Conservation (phyloP, 805 yeast species). For the Suhomyces tanzawaensis region DNA sequence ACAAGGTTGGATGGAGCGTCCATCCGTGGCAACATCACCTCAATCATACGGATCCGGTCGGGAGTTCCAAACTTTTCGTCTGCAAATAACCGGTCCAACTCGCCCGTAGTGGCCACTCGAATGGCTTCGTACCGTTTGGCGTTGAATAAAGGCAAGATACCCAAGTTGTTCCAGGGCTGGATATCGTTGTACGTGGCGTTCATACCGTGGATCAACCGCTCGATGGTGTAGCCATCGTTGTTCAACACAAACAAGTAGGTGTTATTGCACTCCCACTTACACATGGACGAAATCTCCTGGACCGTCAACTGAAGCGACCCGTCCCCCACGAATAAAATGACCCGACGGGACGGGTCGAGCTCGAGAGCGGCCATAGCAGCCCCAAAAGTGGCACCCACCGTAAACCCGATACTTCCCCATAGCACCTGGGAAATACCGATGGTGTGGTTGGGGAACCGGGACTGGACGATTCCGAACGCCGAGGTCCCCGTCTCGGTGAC, state of each 20-base stretch:
- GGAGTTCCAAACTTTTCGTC: constrained; percentile 13
- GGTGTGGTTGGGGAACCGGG: constrained; percentile 27
- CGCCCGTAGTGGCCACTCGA: constrained; percentile 15
- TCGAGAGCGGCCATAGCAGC: constrained; percentile 36
- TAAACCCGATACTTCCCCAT: constrained; percentile 37
- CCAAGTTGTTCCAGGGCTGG: constrained; percentile 20
- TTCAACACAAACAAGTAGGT: constrained; percentile 19
- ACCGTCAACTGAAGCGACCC: constrained; percentile 24
- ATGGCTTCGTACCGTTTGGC: constrained; percentile 17
- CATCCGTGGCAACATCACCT: constrained; percentile 19
- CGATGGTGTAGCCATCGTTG: constrained; percentile 23
- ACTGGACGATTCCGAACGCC: constrained; percentile 34
- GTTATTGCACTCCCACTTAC: constrained; percentile 11
- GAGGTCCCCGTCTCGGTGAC: constrained; percentile 38
- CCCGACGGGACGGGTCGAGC: constrained; percentile 23
- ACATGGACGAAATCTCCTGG: constrained; percentile 22
- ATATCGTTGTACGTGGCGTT: constrained; percentile 19
- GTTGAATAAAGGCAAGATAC: constrained; percentile 14
- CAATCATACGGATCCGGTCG: constrained; percentile 18
- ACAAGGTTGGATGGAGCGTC: constrained; percentile 21
- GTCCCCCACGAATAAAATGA: constrained; percentile 21
- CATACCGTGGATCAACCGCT: constrained; percentile 20
- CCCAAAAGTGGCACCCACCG: constrained; percentile 35
- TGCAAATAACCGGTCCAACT: constrained; percentile 14
- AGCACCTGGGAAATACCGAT: constrained; percentile 35